Conservation (phyloP, 805 yeast species). For the Kregervanrija pseudodelftensis region DNA sequence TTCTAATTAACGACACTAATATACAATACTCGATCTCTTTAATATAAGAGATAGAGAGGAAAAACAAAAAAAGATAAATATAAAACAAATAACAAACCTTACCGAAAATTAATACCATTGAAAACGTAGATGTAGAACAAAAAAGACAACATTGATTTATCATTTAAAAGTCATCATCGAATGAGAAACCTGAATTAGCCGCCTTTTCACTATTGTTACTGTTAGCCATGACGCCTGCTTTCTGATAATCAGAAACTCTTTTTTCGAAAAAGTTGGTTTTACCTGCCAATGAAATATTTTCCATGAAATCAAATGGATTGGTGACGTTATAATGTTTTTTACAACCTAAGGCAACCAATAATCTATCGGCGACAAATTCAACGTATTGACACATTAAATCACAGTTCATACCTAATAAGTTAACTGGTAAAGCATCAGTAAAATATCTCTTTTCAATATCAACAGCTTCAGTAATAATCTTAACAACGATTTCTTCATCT, state of each 20-base stretch:
- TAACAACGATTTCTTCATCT: slow-evolving; percentile 65
- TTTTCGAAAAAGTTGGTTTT: slow-evolving; percentile 98
- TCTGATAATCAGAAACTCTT: slow-evolving; percentile 97
- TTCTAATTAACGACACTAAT: too few relatives aligned
- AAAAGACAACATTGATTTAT: background rate
- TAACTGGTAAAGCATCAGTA: slow-evolving; percentile 90
- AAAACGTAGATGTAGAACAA: slow-evolving; percentile 2
- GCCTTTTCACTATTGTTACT: slow-evolving; percentile 32
- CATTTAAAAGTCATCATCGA: slow-evolving; percentile 87
- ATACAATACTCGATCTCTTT: too few relatives aligned
- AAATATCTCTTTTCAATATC: slow-evolving; percentile 89
- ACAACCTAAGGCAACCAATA: slow-evolving; percentile 86
- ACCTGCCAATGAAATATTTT: slow-evolving; percentile 96
- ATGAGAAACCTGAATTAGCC: slow-evolving; percentile 56
- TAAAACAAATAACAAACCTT: too few relatives aligned
- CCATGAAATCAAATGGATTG: slow-evolving; percentile 98
- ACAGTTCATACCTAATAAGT: slow-evolving; percentile 91
- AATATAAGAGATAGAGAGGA: too few relatives aligned
- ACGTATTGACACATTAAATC: slow-evolving; percentile 95
- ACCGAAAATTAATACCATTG: background rate
- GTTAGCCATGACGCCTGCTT: slow-evolving; percentile 97
- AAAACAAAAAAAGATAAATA: too few relatives aligned
- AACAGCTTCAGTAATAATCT: slow-evolving; percentile 92
- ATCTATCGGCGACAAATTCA: slow-evolving; percentile 95
- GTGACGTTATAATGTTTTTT: slow-evolving; percentile 78